Conservation (phyloP, 495 filamentous ascomycete species). For the Neurospora sp. region DNA sequence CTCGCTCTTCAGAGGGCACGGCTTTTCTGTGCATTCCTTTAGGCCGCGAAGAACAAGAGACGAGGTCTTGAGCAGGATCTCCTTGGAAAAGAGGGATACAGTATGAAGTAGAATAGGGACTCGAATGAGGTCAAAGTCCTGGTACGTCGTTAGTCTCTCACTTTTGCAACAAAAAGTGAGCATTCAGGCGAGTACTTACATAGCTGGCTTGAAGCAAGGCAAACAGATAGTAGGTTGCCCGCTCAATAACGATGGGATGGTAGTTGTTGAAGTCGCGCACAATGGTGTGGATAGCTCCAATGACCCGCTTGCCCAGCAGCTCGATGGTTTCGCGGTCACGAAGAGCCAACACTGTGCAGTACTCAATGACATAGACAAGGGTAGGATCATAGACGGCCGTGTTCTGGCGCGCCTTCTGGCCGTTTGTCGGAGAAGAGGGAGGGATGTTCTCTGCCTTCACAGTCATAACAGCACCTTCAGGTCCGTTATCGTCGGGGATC, state of each 20-base stretch:
- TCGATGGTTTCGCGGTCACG: constrained; percentile 63
- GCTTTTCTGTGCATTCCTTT: constrained; percentile 63
- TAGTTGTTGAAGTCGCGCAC: constrained; percentile 67
- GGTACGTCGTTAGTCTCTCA: constrained; percentile 11
- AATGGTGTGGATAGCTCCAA: constrained; percentile 68
- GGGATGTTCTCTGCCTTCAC: constrained; percentile 70
- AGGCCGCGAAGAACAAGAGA: constrained; percentile 68
- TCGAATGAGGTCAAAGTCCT: constrained; percentile 85
- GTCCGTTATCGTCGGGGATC: constrained; percentile 73
- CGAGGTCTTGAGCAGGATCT: constrained; percentile 65
- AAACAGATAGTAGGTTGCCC: constrained; percentile 79
- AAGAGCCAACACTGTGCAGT: constrained; percentile 75
- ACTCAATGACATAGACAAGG: constrained; percentile 78
- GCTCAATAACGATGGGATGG: constrained; percentile 71
- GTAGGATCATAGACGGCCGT: constrained; percentile 73
- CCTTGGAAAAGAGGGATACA: constrained; percentile 75
- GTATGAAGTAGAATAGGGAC: constrained; percentile 88
- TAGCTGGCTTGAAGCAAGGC: constrained; percentile 77
- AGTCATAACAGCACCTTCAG: constrained; percentile 58
- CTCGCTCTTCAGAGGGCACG: constrained; percentile 71
- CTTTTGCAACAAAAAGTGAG: background rate
- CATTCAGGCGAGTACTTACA: constrained; percentile 41
- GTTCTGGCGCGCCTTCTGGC: constrained; percentile 38
- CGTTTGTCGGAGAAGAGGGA: constrained; percentile 46
- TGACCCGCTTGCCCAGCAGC: constrained; percentile 63